Evolutionary conservation across 768 basidiomycete species (phyloP).

Genomic region (Boletus fagicola): DNA sequence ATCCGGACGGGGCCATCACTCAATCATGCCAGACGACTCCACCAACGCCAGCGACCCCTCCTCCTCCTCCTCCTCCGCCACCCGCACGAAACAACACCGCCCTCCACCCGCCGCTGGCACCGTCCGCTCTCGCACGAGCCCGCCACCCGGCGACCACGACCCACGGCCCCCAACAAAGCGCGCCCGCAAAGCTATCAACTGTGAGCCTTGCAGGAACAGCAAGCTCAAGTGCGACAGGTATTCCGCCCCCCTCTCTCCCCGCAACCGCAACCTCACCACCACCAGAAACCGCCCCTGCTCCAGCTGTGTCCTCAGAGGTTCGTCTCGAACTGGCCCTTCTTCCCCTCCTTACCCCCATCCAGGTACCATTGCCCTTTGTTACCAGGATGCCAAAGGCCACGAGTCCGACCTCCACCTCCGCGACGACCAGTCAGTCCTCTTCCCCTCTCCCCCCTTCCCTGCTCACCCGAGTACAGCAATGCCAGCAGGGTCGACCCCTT

Average conservation of each 20-base stretch:
- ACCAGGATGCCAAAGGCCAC: constrained; percentile 69
- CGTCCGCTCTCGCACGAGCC: constrained; percentile 46
- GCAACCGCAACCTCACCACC: background rate
- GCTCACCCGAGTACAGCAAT: constrained; percentile 35
- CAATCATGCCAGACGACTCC: constrained; percentile 34
- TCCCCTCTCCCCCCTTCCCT: constrained; percentile 30
- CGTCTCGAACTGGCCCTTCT: constrained; percentile 22
- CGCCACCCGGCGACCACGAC: constrained; percentile 55
- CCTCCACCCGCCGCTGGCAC: constrained; percentile 29
- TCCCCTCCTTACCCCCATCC: constrained; percentile 18
- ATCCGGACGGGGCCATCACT: constrained; percentile 23
- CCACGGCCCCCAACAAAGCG: constrained; percentile 74
- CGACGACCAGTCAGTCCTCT: constrained; percentile 44
- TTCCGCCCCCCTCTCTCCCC: too few relatives aligned
- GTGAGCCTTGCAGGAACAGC: constrained; percentile 83
- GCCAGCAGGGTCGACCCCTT: constrained; percentile 38
- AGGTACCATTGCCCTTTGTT: constrained; percentile 82
- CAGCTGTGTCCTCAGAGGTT: constrained; percentile 80
- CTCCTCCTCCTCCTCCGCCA: constrained; percentile 16
- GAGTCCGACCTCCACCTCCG: constrained; percentile 54
- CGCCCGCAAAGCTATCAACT: constrained; percentile 85
- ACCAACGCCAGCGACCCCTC: constrained; percentile 13
- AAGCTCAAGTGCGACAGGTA: constrained; percentile 89
- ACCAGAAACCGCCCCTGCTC: constrained; percentile 83
- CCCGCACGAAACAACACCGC: constrained; percentile 22